Evolutionary conservation across 2,329 filamentous ascomycete species (phyloP).

Genomic region (Penicillium sp.): DNA sequence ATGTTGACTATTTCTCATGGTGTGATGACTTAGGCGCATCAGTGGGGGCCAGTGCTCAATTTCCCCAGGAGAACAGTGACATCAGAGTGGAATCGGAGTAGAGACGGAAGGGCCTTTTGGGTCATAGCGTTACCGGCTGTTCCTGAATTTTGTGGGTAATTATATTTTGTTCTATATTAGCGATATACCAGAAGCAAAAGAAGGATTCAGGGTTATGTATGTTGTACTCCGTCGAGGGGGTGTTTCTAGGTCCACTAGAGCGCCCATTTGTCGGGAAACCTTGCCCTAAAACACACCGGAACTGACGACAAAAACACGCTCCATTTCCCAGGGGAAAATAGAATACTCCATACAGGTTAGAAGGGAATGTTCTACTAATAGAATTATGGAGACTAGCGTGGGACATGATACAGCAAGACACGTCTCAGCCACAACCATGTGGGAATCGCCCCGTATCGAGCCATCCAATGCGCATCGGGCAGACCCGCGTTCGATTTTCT

Average conservation of each 20-base stretch:
- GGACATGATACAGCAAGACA: constrained; percentile 22
- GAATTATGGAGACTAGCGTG: constrained; percentile 25
- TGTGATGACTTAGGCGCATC: constrained; percentile 9
- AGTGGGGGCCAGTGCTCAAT: constrained; percentile 24
- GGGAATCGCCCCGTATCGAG: constrained; percentile 15
- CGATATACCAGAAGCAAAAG: no score
- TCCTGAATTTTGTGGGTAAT: constrained; percentile 3
- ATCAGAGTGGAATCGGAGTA: constrained; percentile 16
- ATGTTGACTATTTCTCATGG: constrained; percentile 19
- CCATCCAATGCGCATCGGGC: constrained; percentile 10
- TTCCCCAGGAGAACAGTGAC: constrained; percentile 24
- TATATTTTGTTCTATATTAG: not conserved
- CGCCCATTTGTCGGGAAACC: constrained; percentile 4
- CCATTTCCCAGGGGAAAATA: not conserved
- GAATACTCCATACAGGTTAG: not conserved
- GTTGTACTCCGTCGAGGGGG: no score
- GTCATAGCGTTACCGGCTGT: constrained; percentile 19
- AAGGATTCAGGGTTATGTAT: no score
- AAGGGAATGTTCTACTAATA: constrained; percentile 24
- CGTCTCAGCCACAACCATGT: constrained; percentile 30
- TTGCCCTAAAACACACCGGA: not conserved
- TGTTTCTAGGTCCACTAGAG: no score
- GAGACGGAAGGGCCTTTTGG: constrained; percentile 10
- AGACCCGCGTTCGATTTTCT: constrained; percentile 2
- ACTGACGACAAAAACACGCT: not conserved